A percentile compares a stretch with the other conserved stretches of the same genome.
These are phyloP conservation scores for Zopfochytrium polystomum DNA, from an alignment of 371 early-diverging fungal species.

Conservation along the genomic window DNA sequence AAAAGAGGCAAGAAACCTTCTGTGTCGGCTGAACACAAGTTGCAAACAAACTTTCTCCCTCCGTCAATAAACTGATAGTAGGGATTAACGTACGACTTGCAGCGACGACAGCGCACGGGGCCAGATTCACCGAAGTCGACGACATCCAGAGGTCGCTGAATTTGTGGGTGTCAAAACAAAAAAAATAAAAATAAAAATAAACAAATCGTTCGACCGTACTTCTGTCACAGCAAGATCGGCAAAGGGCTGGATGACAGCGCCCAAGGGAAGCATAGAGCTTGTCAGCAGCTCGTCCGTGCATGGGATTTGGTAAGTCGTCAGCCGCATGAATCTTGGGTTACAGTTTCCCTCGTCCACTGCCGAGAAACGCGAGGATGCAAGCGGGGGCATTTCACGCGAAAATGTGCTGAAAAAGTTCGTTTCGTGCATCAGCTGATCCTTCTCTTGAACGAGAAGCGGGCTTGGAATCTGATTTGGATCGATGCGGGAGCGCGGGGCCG, in stretches of 20 bases:
- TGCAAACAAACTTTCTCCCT: conserved; percentile 87
- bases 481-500: conserved; percentile 50
- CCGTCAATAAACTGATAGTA: conserved; percentile 82
- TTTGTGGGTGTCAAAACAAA: not conserved
- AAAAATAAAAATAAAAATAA: conserved; percentile 26
- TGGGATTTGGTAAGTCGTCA: conserved; percentile 82
- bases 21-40: conserved; percentile 86
- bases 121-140: conserved; percentile 90
- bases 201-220: too few species aligned
- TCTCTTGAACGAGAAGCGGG: conserved; percentile 75
- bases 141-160: conserved; percentile 68
- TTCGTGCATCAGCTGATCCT: conserved; percentile 69
- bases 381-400: conserved; percentile 66
- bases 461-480: conserved; percentile 94
- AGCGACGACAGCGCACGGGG: conserved; percentile 87
- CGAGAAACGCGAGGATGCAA: conserved; percentile 72
- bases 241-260: conserved; percentile 86
- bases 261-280: conserved; percentile 76
- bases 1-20: conserved; percentile 50
- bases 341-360: conserved; percentile 89
- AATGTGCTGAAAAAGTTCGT: conserved; percentile 68
- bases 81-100: conserved; percentile 93
- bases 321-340: conserved; percentile 88
- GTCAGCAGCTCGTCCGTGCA: conserved; percentile 70
- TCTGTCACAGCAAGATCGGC: conserved; percentile 75